phyloP scores from a whole-genome alignment of 73 alveolate species.

The Urostyla sp. region DNA sequence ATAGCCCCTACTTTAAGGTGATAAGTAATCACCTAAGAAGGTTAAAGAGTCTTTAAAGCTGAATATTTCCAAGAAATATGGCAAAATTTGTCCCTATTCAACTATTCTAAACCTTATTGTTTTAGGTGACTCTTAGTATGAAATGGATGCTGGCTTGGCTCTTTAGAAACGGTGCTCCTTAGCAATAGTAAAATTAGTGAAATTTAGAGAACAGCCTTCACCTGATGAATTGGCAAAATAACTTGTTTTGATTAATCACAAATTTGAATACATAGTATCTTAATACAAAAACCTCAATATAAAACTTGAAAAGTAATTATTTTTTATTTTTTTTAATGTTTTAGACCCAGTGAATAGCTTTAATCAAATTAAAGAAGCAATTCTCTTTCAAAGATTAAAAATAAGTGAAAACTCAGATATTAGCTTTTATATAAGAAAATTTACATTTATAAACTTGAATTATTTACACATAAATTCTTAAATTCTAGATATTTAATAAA shows the following conservation, averaged over 20 bases:
- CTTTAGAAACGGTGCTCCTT: slow-evolving; percentile 60
- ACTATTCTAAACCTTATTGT: slow-evolving; percentile 75
- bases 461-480: no score
- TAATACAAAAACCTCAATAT: slow-evolving; percentile 82
- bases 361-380: no score
- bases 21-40: no score
- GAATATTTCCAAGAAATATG: slow-evolving; percentile 41
- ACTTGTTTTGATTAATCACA: slow-evolving; percentile 71
- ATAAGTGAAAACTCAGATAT: no score
- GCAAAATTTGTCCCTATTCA: slow-evolving; percentile 33
- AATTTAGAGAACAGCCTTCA: slow-evolving; percentile 86
- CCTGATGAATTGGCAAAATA: slow-evolving; percentile 82
- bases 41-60: no score
- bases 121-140: slow-evolving; percentile 83
- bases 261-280: slow-evolving; percentile 72
- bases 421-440: no score
- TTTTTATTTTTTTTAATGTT: not conserved
- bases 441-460: no score
- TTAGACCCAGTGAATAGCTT: no score
- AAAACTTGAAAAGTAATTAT: slow-evolving; percentile 76
- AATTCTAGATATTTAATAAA: no score
- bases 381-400: no score
- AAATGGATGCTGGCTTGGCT: slow-evolving; percentile 84
- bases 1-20: slow-evolving; percentile 10
- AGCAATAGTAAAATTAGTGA: slow-evolving; percentile 75